A percentile compares a stretch with the other conserved stretches of the same genome.
Conservation (phyloP, 2,329 filamentous ascomycete species). For the Colletotrichum lentis region DNA sequence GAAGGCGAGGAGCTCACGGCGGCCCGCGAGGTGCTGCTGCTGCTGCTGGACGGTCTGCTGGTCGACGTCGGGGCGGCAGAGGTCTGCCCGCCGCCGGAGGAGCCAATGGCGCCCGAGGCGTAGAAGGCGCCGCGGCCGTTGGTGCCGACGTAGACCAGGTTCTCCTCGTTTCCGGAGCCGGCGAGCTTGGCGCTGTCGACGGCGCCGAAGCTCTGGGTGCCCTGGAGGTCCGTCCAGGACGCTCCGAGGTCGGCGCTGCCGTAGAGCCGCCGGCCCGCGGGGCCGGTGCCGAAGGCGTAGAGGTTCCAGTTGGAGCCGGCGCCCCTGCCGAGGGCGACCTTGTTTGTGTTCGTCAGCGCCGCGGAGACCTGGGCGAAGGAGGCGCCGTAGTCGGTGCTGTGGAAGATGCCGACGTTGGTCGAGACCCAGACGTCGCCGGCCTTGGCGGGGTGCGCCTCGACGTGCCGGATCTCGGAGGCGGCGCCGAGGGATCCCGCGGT, state of each 20-base stretch:
- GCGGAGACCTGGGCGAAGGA: constrained; percentile 54
- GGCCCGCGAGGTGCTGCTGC: constrained; percentile 6
- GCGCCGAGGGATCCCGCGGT: constrained; percentile 49
- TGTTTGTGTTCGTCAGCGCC: constrained; percentile 51
- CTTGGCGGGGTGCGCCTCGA: constrained; percentile 64
- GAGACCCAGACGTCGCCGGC: constrained; percentile 70
- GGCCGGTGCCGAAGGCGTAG: constrained; percentile 57
- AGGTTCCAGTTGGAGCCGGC: constrained; percentile 54
- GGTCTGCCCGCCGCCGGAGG: constrained; percentile 24
- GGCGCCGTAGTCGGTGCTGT: constrained; percentile 60
- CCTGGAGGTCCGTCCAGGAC: constrained; percentile 59
- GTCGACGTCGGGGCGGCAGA: constrained; percentile 15
- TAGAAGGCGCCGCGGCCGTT: constrained; percentile 59
- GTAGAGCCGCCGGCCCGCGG: constrained; percentile 55
- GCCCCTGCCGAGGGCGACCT: constrained; percentile 56
- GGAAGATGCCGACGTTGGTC: constrained; percentile 63
- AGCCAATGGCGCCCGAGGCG: constrained; percentile 31
- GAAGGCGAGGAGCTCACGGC: constrained; percentile 13
- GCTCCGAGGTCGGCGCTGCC: constrained; percentile 54
- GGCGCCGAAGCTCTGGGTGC: constrained; percentile 56
- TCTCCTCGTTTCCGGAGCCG: constrained; percentile 56
- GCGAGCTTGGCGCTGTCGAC: constrained; percentile 52
- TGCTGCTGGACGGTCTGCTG: constrained; percentile 14
- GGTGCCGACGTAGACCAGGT: constrained; percentile 59
- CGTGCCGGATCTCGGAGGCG: constrained; percentile 59